phyloP scores from a whole-genome alignment of 2,329 filamentous ascomycete species.

The Aspergillus ustus region DNA sequence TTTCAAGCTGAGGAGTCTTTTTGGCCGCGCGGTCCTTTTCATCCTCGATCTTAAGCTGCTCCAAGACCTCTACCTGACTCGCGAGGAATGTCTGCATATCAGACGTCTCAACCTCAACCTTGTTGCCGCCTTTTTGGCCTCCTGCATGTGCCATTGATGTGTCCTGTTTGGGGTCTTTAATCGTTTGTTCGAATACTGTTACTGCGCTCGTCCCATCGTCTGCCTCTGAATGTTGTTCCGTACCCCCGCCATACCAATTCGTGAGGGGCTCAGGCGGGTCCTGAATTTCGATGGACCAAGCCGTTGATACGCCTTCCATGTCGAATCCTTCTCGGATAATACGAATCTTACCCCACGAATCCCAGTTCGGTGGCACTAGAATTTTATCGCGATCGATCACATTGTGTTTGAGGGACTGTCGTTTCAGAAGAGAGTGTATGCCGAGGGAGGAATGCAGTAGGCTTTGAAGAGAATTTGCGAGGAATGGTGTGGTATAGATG shows the following conservation, averaged over 20 bases:
- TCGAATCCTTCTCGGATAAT: conserved; percentile 91
- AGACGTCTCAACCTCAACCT: conserved; percentile 66
- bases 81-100: conserved; percentile 79
- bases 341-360: conserved; percentile 96
- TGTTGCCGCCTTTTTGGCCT: conserved; percentile 45
- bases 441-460: conserved; percentile 84
- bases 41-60: conserved; percentile 64
- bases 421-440: conserved; percentile 81
- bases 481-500: conserved; percentile 80
- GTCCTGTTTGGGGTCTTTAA: conserved; percentile 73
- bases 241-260: conserved; percentile 32
- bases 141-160: conserved; percentile 60
- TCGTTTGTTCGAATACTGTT: conserved; percentile 76
- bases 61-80: conserved; percentile 75
- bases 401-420: conserved; percentile 81
- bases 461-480: conserved; percentile 75
- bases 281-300: conserved; percentile 85
- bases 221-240: conserved; percentile 18
- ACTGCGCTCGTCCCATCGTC: conserved; percentile 64
- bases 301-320: conserved; percentile 80
- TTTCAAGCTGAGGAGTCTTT: conserved; percentile 40
- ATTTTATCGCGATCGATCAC: conserved; percentile 95
- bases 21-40: conserved; percentile 47
- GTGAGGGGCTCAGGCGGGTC: conserved; percentile 45
- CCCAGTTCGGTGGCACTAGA: conserved; percentile 94